Percentiles rank a stretch among this genome's conserved stretches.
Evolutionary conservation across 768 basidiomycete species (phyloP).

Genomic region (Panaeolus cyanescens): DNA sequence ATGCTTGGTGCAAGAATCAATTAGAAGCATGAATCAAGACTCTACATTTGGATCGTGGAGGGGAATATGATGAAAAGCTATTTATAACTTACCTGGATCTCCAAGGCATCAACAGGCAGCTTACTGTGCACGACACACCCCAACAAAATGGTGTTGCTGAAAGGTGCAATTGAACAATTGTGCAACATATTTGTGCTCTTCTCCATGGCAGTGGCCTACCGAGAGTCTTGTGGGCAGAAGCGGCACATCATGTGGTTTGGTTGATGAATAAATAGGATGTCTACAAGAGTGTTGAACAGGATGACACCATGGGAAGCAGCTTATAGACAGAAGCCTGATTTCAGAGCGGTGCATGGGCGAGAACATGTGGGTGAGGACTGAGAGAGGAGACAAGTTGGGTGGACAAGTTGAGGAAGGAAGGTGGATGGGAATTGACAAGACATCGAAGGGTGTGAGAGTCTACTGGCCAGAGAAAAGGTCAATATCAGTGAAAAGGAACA

Average conservation of each 20-base stretch:
- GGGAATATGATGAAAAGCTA: constrained; percentile 8
- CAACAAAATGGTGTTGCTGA: constrained; percentile 42
- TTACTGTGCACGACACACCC: constrained; percentile 16
- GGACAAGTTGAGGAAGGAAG: constrained; percentile 21
- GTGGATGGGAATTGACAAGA: constrained; percentile 37
- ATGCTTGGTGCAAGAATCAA: constrained; percentile 27
- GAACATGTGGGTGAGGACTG: constrained; percentile 22
- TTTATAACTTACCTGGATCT: constrained; percentile 8
- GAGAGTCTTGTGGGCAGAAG: constrained; percentile 30
- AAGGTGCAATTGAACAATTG: constrained; percentile 28
- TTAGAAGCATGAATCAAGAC: constrained; percentile 21
- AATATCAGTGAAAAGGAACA: constrained; percentile 30
- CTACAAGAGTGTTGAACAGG: constrained; percentile 8
- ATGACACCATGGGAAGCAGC: constrained; percentile 14
- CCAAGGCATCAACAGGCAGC: not conserved
- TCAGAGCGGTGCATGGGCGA: constrained; percentile 13
- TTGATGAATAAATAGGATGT: constrained; percentile 16
- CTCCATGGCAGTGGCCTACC: constrained; percentile 25
- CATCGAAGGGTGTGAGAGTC: constrained; percentile 29
- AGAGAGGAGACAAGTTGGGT: constrained; percentile 25
- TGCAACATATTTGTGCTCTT: constrained; percentile 33
- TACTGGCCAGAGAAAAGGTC: constrained; percentile 27
- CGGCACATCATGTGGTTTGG: constrained; percentile 11
- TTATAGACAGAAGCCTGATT: constrained; percentile 14
- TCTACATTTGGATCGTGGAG: constrained; percentile 13